Evolutionary conservation across 2,329 filamentous ascomycete species (phyloP), one percentile per base, ranked within the genome.

Genomic region (Pseudopithomyces maydicus): DNA sequence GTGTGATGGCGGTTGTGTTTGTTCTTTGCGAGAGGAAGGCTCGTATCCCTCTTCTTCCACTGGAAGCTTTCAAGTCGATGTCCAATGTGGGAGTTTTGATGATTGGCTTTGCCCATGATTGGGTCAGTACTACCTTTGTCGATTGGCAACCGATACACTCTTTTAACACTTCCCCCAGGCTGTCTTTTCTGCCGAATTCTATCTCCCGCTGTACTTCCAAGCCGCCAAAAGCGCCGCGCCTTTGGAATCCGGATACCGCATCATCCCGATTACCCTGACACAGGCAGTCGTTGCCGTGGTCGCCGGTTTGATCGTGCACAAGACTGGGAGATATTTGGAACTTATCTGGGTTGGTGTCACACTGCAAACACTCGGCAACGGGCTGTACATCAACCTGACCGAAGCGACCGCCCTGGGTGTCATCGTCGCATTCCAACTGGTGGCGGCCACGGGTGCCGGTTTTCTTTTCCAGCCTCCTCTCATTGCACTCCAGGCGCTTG

Each of bases 141-240:
- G 19, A 5, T 10, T 19, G 22, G 5, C 10, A 22, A 6, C 22
- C 12, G 19, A 23, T 19, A 3, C 15, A 10, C 15, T 17, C 17
- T 26, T 19, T 11, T 23, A 11, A 44, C 19, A 14, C 11, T 26
- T 26, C 38, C 10, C 12, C n/a, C 26, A 85, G 70, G 81, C 84
- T 38, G 88, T 87, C 67, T 86, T 88, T 45, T 85, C 81, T 0
- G 79, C 80, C 1, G 82, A 84, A 43, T 91, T 89, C 72, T 91
- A 88, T 64, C 76, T 91, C 3, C 89, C 89, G 0, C 79, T 90
- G 0, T 91, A 88, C 73, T 89, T 90, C 55, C 89, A 91, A 70
- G 81, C 85, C 5, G 87, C 86, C 1, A 81, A 85, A 3, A 80
- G 80, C 32, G 83, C 83, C 1, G 79, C 80, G 0, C 84, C 87